Evolutionary conservation across 2,329 filamentous ascomycete species (phyloP).

Genomic region (Dendrostoma leiphaemia): DNA sequence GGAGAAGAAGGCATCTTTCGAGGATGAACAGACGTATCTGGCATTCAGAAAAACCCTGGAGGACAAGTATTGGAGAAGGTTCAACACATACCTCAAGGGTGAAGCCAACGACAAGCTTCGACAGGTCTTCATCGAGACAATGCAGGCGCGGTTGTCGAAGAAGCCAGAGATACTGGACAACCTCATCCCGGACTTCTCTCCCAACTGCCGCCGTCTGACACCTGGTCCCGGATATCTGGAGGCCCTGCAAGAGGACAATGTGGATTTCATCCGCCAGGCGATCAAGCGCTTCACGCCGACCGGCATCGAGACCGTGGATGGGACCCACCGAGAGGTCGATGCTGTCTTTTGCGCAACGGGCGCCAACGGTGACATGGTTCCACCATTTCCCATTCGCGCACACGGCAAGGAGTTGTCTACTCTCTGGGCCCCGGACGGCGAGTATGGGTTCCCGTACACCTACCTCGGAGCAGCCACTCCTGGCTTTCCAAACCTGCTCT

Average conservation of each 20-base stretch:
- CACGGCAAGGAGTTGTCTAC: conserved; percentile 51
- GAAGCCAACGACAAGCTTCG: conserved; percentile 44
- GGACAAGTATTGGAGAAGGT: conserved; percentile 60
- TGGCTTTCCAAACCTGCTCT: conserved; percentile 66
- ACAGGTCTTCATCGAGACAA: conserved; percentile 48
- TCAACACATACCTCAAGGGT: conserved; percentile 52
- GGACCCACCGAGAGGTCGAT: conserved; percentile 55
- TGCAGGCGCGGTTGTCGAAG: conserved; percentile 50
- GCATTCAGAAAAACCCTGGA: conserved; percentile 57
- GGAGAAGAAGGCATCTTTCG: conserved; percentile 55
- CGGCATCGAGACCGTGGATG: conserved; percentile 60
- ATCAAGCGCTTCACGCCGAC: conserved; percentile 58
- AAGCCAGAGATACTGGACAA: conserved; percentile 55
- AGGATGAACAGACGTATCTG: conserved; percentile 59
- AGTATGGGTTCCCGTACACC: conserved; percentile 62
- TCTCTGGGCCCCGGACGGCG: conserved; percentile 55
- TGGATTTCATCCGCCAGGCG: conserved; percentile 55
- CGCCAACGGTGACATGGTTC: conserved; percentile 57
- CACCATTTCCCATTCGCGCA: conserved; percentile 59
- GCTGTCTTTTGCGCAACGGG: conserved; percentile 69
- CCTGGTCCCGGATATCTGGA: conserved; percentile 68
- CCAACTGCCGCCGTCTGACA: conserved; percentile 63
- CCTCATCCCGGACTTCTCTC: conserved; percentile 61
- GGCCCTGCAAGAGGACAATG: conserved; percentile 59
- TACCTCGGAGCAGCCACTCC: conserved; percentile 65